Percentiles rank a stretch among this genome's conserved stretches.
These are phyloP conservation scores for Cyphellophora europaea DNA, from an alignment of 2,329 filamentous ascomycete genomes.

Conservation along the genomic window DNA sequence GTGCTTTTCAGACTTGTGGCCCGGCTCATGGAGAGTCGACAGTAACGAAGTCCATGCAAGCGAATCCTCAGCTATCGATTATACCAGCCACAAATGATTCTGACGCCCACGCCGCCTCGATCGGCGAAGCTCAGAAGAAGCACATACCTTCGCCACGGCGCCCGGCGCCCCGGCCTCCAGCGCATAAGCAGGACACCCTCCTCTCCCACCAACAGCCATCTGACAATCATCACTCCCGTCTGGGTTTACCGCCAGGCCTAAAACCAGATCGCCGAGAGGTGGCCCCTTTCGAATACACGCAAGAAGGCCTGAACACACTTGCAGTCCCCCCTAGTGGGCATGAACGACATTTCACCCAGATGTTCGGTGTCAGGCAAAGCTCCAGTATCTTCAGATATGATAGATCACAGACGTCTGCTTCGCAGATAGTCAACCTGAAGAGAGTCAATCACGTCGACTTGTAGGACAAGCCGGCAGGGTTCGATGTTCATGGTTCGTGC, in stretches of 20 bases:
- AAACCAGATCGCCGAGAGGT: neutral
- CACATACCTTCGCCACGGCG: too few species aligned
- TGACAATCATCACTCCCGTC: neutral
- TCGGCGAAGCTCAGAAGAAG: too few species aligned
- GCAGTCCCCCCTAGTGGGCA: constrained; percentile 7
- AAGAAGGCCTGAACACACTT: neutral
- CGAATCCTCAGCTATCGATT: too few species aligned
- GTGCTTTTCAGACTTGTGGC: too few species aligned
- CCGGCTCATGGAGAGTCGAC: too few species aligned
- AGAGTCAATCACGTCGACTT: constrained; percentile 16
- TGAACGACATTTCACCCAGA: constrained; percentile 14
- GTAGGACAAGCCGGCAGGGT: constrained; percentile 23
- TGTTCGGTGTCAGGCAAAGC: constrained; percentile 12
- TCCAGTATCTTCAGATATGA: constrained; percentile 10
- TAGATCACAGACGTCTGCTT: constrained; percentile 1
- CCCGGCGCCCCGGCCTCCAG: neutral
- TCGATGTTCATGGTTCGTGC: constrained; percentile 27
- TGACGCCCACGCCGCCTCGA: too few species aligned
- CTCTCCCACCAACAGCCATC: neutral
- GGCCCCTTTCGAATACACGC: neutral
- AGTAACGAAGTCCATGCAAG: too few species aligned
- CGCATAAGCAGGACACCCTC: neutral
- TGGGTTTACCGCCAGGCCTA: neutral
- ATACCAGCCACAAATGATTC: too few species aligned
- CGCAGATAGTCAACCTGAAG: constrained; percentile 13